Conservation (phyloP, 1,284 basidiomycete genomes). For the Pseudozyma sp. region DNA sequence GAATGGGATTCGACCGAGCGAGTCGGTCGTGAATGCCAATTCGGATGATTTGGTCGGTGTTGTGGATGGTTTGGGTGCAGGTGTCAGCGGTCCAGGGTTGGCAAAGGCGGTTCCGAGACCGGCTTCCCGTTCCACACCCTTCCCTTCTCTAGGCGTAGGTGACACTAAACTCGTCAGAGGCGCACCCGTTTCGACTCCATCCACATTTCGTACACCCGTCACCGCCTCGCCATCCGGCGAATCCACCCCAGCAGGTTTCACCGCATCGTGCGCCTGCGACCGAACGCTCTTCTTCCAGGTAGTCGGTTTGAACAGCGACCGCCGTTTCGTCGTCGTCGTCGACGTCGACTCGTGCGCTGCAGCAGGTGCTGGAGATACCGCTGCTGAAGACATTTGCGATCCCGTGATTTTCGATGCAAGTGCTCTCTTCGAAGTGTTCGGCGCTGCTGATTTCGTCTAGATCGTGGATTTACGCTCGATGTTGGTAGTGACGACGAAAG, state of each 20-base stretch:
- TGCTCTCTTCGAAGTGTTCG: no score
- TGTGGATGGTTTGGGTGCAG: not conserved
- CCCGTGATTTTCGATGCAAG: no score
- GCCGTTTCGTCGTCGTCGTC: not conserved
- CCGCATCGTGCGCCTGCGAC: not conserved
- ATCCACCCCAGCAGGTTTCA: not conserved
- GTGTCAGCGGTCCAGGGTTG: no score
- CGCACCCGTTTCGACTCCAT: constrained; percentile 15
- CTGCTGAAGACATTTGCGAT: constrained; percentile 7
- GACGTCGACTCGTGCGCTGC: not conserved
- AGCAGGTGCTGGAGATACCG: not conserved
- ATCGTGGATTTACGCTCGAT: no score
- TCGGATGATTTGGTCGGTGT: no score
- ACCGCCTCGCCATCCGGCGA: not conserved
- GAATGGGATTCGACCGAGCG: constrained; percentile 30
- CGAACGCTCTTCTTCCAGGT: constrained; percentile 8
- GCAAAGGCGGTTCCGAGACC: not conserved
- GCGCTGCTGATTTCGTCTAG: no score
- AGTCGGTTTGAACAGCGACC: constrained; percentile 17
- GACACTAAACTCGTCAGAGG: not conserved
- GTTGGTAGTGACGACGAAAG: no score
- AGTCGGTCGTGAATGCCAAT: constrained; percentile 1
- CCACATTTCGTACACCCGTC: not conserved
- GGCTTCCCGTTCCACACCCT: not conserved
- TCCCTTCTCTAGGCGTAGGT: no score